A percentile compares a stretch with the other conserved stretches of the same genome.
phyloP scores from a whole-genome alignment of 768 basidiomycete genomes.

The Amanita pseudoporphyria region DNA sequence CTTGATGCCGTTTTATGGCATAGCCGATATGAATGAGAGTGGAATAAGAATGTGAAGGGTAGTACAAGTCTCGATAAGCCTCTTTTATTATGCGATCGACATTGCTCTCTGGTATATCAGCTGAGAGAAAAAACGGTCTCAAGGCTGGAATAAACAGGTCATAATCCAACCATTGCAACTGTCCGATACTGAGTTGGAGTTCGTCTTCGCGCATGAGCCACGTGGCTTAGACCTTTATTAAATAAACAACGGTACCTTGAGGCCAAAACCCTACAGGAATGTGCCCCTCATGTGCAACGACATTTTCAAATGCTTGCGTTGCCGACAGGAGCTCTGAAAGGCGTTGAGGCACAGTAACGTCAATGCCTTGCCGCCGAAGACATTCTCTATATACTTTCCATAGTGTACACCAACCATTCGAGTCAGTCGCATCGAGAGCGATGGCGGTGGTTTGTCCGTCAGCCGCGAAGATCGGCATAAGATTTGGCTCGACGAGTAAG shows the following conservation, averaged over 20 bases:
- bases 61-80: conserved; percentile 59
- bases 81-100: conserved; percentile 49
- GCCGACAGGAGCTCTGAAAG: conserved; percentile 38
- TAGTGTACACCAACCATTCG: conserved; percentile 51
- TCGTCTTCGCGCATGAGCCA: conserved; percentile 30
- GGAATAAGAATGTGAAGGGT: conserved; percentile 41
- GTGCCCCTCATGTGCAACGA: conserved; percentile 45
- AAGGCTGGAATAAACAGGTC: conserved; percentile 57
- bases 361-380: conserved; percentile 41
- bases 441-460: not conserved
- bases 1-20: conserved; percentile 28
- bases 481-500: conserved; percentile 55
- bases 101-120: conserved; percentile 41
- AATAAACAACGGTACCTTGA: conserved; percentile 28
- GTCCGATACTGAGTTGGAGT: conserved; percentile 51
- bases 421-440: conserved; percentile 19
- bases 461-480: conserved; percentile 32
- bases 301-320: conserved; percentile 45
- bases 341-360: conserved; percentile 47
- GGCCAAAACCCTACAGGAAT: conserved; percentile 68
- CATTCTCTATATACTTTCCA: conserved; percentile 56
- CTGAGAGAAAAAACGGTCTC: conserved; percentile 46
- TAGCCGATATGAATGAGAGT: conserved; percentile 51
- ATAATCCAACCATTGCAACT: conserved; percentile 67
- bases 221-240: conserved; percentile 7